phyloP scores from a whole-genome alignment of 2,329 filamentous ascomycete genomes.

The Nemania sp. region DNA sequence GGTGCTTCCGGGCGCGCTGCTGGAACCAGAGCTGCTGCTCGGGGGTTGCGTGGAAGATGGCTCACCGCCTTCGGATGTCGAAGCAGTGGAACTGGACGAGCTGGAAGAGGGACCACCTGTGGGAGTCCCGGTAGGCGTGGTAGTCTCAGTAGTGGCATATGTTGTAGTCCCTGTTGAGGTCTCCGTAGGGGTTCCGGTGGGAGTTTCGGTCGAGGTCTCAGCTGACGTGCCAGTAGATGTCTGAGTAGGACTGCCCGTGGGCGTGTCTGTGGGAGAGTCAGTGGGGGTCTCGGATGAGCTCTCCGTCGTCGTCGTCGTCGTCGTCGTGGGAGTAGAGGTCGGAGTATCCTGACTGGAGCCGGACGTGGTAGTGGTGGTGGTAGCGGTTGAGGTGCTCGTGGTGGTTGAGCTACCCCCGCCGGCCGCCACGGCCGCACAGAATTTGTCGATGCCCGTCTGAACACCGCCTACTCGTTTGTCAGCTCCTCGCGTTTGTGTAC shows the following conservation, averaged over 20 bases:
- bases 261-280: slow-evolving; percentile 23
- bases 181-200: not conserved
- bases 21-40: slow-evolving; percentile 9
- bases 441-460: slow-evolving; percentile 37
- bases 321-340: slow-evolving; percentile 19
- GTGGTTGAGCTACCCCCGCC: slow-evolving; percentile 15
- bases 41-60: slow-evolving; percentile 10
- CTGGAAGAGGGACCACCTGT: slow-evolving; percentile 5
- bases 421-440: slow-evolving; percentile 34
- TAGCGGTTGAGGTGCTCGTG: slow-evolving; percentile 13
- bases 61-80: not conserved
- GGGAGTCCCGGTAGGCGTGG: not conserved
- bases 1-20: not conserved
- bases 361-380: slow-evolving; percentile 21
- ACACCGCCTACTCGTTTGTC: slow-evolving; percentile 29
- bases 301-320: slow-evolving; percentile 23
- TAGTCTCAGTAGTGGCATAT: not conserved
- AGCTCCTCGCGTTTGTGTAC: slow-evolving; percentile 2
- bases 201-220: slow-evolving; percentile 6
- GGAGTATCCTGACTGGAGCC: slow-evolving; percentile 22
- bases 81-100: slow-evolving; percentile 8
- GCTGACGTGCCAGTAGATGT: slow-evolving; percentile 9
- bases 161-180: slow-evolving; percentile 3
- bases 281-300: slow-evolving; percentile 24
- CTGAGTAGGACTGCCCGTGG: slow-evolving; percentile 10